phyloP scores from a whole-genome alignment of 1,139 yeast genomes.

The Geotrichum bryndzae region DNA sequence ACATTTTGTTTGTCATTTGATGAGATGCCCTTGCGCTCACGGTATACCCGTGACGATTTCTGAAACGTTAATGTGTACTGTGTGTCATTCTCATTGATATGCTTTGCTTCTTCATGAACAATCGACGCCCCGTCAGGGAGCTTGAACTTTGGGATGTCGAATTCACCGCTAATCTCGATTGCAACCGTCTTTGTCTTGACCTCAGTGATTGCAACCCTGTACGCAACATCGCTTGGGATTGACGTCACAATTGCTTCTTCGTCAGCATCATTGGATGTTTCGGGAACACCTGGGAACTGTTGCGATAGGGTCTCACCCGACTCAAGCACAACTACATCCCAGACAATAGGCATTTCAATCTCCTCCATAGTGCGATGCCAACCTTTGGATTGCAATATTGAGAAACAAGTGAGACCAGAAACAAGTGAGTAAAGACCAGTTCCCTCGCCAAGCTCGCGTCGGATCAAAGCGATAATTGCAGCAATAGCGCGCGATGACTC shows the following conservation, averaged over 20 bases:
- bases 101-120: slow-evolving; percentile 21
- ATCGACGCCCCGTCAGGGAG: slow-evolving; percentile 26
- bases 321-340: slow-evolving; percentile 35
- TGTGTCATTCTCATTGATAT: slow-evolving; percentile 16
- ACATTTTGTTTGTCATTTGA: not conserved
- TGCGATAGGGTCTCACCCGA: slow-evolving; percentile 32
- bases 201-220: slow-evolving; percentile 26
- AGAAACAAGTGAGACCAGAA: slow-evolving; percentile 30
- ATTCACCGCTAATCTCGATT: slow-evolving; percentile 23
- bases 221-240: slow-evolving; percentile 29
- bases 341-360: slow-evolving; percentile 28
- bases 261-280: slow-evolving; percentile 20
- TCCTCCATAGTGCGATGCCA: slow-evolving; percentile 28
- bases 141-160: slow-evolving; percentile 18
- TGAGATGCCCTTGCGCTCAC: slow-evolving; percentile 23
- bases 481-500: slow-evolving; percentile 33
- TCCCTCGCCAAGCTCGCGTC: slow-evolving; percentile 30
- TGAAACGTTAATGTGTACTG: slow-evolving; percentile 24
- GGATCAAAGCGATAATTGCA: slow-evolving; percentile 28
- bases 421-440: slow-evolving; percentile 30
- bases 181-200: slow-evolving; percentile 23
- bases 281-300: slow-evolving; percentile 26
- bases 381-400: slow-evolving; percentile 30
- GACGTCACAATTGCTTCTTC: slow-evolving; percentile 26
- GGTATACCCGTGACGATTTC: slow-evolving; percentile 20